A percentile compares a stretch with the other conserved stretches of the same genome.
Evolutionary conservation across 1,284 basidiomycete species (phyloP).

Genomic region (Irpex rosettiformis): DNA sequence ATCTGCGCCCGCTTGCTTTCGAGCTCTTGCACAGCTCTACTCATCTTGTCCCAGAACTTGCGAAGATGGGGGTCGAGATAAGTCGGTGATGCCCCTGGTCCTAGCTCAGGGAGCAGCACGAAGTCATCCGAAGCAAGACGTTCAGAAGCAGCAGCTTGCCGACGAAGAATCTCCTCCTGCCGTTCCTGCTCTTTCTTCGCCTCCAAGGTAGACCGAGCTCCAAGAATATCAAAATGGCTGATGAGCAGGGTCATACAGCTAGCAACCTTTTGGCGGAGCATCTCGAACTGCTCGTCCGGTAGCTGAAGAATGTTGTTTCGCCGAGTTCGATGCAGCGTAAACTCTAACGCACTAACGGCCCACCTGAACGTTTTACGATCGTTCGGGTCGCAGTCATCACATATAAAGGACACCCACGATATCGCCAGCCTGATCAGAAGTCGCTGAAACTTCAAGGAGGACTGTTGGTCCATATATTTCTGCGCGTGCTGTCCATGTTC

Average conservation of each 20-base stretch:
- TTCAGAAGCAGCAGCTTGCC: conserved; percentile 44
- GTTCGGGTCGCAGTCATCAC: conserved; percentile 95
- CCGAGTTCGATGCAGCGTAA: conserved; percentile 87
- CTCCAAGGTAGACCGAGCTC: conserved; percentile 85
- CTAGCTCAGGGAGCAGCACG: conserved; percentile 27
- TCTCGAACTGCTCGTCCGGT: conserved; percentile 84
- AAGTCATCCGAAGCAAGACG: conserved; percentile 51
- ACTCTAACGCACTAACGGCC: conserved; percentile 96
- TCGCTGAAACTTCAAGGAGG: conserved; percentile 76
- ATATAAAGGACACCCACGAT: conserved; percentile 98
- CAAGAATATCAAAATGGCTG: conserved; percentile 96
- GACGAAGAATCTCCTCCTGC: conserved; percentile 68
- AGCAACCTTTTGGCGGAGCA: conserved; percentile 90
- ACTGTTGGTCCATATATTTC: conserved; percentile 78
- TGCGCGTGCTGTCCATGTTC: conserved; percentile 89
- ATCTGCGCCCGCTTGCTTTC: conserved; percentile 55
- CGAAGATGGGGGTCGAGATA: conserved; percentile 65
- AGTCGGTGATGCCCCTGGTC: conserved; percentile 34
- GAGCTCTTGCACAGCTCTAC: conserved; percentile 43
- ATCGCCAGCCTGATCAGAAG: conserved; percentile 87
- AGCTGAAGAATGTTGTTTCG: conserved; percentile 90
- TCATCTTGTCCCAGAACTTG: conserved; percentile 70
- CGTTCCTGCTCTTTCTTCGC: conserved; percentile 89
- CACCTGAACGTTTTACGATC: conserved; percentile 98
- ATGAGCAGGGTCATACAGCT: conserved; percentile 96